A percentile compares a stretch with the other conserved stretches of the same genome.
These are phyloP conservation scores for Aspergillus japonicus DNA, from an alignment of 2,329 filamentous ascomycete genomes.

Conservation along the genomic window DNA sequence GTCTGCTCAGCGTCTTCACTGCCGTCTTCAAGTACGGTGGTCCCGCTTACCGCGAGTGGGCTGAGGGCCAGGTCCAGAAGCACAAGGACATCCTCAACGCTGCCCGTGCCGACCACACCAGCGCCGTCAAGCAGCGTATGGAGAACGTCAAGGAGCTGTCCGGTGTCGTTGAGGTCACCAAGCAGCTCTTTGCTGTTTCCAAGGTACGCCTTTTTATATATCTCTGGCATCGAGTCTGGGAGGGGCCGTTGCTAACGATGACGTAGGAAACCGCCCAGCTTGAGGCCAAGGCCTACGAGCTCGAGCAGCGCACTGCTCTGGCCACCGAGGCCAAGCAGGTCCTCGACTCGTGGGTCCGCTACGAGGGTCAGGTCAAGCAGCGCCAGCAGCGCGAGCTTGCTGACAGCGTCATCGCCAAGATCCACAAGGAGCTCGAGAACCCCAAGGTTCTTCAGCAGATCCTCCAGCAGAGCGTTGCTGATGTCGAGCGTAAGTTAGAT, in stretches of 20 bases:
- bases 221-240: background rate
- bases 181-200: conserved; percentile 94
- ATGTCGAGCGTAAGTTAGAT: conserved; percentile 82
- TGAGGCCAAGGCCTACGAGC: conserved; percentile 92
- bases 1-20: conserved; percentile 88
- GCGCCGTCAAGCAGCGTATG: conserved; percentile 92
- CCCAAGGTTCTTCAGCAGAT: conserved; percentile 97
- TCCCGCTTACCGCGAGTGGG: conserved; percentile 90
- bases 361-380: conserved; percentile 98
- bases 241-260: conserved; percentile 8
- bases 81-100: conserved; percentile 94
- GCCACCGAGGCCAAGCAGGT: conserved; percentile 91
- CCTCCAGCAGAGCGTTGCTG: conserved; percentile 89
- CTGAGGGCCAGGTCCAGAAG: conserved; percentile 82
- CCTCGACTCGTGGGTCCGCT: conserved; percentile 97
- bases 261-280: conserved; percentile 89
- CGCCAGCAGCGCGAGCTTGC: conserved; percentile 97
- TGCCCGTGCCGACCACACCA: conserved; percentile 89
- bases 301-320: conserved; percentile 93
- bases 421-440: conserved; percentile 97
- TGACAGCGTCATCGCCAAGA: conserved; percentile 90
- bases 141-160: conserved; percentile 92
- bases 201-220: conserved; percentile 63
- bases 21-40: conserved; percentile 91
- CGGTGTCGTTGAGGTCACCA: conserved; percentile 93